These are phyloP conservation scores for Fusarium piperis DNA, from an alignment of 2,329 filamentous ascomycete species.

Conservation along the genomic window DNA sequence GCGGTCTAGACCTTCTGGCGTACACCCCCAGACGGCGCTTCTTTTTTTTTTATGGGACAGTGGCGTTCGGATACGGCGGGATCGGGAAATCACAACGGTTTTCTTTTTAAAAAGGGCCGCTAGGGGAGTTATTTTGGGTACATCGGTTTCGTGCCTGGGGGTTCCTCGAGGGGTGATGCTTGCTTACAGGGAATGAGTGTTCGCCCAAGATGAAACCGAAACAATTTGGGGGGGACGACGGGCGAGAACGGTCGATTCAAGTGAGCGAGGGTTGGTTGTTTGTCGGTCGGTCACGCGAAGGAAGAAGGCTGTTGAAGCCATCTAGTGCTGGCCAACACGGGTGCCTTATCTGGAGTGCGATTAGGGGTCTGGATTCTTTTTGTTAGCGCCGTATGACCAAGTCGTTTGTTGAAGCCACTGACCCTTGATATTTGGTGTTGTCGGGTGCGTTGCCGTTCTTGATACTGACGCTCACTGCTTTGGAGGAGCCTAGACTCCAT, in stretches of 20 bases:
- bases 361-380: not conserved
- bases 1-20: slow-evolving; percentile 26
- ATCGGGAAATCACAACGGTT: slow-evolving; percentile 19
- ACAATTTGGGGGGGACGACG: not conserved
- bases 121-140: not conserved
- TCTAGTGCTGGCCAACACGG: not conserved
- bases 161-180: not conserved
- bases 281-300: not conserved
- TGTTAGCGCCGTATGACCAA: not conserved
- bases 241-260: not conserved
- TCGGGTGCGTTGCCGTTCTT: not conserved
- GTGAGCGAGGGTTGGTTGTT: not conserved
- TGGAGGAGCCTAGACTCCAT: not conserved
- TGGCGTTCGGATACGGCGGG: slow-evolving; percentile 31
- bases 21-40: not conserved
- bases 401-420: not conserved
- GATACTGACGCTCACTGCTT: not conserved
- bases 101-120: not conserved
- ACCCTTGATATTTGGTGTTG: not conserved
- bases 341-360: not conserved
- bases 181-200: not conserved
- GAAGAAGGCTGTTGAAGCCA: not conserved
- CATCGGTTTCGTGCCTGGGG: not conserved
- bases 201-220: not conserved
- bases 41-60: not conserved